phyloP scores from a whole-genome alignment of 208 protist species.

The Wallacemonas rigidus region DNA sequence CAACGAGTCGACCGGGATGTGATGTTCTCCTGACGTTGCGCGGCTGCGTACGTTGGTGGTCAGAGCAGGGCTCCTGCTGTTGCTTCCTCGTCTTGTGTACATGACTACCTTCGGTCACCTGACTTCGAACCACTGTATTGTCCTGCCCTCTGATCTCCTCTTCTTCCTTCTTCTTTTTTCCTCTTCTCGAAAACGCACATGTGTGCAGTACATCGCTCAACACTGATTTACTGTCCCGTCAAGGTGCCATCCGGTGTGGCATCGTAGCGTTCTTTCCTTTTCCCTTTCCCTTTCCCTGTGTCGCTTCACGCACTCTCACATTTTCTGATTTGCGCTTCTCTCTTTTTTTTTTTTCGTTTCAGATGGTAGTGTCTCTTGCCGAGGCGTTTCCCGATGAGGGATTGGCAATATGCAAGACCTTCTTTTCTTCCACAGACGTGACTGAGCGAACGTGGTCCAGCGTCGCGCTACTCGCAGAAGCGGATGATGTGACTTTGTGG shows the following conservation, averaged over 20 bases:
- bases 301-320: background rate
- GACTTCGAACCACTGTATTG: too few relatives aligned
- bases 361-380: conserved; percentile 26
- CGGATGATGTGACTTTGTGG: conserved; percentile 86
- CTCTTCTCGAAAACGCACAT: background rate
- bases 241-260: background rate
- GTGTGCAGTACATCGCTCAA: background rate
- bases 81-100: too few relatives aligned
- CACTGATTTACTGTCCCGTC: background rate
- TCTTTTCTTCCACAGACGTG: conserved; percentile 68
- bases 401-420: conserved; percentile 52
- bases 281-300: background rate
- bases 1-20: too few relatives aligned
- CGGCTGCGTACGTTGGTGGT: too few relatives aligned
- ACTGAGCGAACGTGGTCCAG: conserved; percentile 66
- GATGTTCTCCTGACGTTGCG: too few relatives aligned
- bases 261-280: background rate
- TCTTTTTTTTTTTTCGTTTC: conserved; percentile 13
- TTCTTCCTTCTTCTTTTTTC: conserved; percentile 5
- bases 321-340: background rate
- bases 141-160: conserved; percentile 14
- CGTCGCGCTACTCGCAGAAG: conserved; percentile 51
- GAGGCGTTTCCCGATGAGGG: conserved; percentile 61
- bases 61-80: too few relatives aligned
- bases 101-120: too few relatives aligned